A percentile compares a stretch with the other conserved stretches of the same genome.
These are phyloP conservation scores for Mycena capillaripes DNA, from an alignment of 768 basidiomycete genomes.

Conservation along the genomic window DNA sequence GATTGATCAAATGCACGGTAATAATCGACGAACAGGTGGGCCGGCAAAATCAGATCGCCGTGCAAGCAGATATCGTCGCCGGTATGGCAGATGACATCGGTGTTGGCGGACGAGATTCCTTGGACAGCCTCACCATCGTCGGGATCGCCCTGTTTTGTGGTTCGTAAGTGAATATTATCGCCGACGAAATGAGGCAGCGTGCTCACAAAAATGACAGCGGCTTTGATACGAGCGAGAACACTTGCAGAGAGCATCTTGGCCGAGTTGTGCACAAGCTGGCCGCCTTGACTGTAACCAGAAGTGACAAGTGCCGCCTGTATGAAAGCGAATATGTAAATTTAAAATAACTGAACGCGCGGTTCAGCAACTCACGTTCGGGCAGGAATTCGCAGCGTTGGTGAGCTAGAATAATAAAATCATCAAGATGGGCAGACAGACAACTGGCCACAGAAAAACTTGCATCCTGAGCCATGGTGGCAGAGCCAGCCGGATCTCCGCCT, in stretches of 20 bases:
- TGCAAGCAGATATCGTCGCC: constrained; percentile 51
- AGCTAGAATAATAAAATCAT: not conserved
- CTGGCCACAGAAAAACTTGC: constrained; percentile 39
- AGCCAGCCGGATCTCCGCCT: constrained; percentile 53
- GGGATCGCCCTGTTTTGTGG: constrained; percentile 46
- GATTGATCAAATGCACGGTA: not conserved
- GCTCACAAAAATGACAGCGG: constrained; percentile 48
- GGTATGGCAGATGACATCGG: constrained; percentile 46
- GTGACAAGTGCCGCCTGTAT: constrained; percentile 38
- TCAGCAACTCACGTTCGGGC: constrained; percentile 36
- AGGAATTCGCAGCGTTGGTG: constrained; percentile 8
- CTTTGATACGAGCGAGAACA: constrained; percentile 44
- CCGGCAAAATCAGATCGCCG: constrained; percentile 38
- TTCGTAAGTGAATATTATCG: not conserved
- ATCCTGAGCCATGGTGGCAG: constrained; percentile 51
- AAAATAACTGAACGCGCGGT: not conserved
- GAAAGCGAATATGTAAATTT: not conserved
- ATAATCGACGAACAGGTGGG: constrained; percentile 36
- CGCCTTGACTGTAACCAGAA: constrained; percentile 43
- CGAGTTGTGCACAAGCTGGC: constrained; percentile 55
- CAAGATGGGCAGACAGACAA: not conserved
- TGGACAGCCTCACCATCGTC: constrained; percentile 47
- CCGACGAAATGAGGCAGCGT: not conserved
- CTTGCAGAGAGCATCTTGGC: constrained; percentile 48
- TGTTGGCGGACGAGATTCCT: constrained; percentile 41